These are phyloP conservation scores for Lophiostoma macrostomum DNA, from an alignment of 495 filamentous ascomycete species.

Conservation along the genomic window DNA sequence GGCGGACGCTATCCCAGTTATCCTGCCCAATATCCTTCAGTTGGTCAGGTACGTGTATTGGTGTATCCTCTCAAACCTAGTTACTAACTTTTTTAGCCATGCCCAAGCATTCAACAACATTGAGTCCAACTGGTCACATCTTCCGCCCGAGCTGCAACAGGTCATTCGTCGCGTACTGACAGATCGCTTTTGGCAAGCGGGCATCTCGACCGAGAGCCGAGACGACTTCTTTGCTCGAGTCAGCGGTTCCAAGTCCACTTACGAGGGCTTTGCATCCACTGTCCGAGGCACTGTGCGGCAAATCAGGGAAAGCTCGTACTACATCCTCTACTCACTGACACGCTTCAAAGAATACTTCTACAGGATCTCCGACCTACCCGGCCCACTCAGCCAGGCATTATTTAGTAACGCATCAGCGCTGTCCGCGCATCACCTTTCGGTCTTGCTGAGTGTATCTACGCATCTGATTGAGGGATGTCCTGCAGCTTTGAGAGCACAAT, in stretches of 20 bases:
- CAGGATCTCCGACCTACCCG: constrained; percentile 77
- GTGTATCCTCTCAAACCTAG: constrained; percentile 1
- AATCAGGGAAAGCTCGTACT: constrained; percentile 88
- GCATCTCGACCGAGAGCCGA: constrained; percentile 89
- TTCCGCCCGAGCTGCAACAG: constrained; percentile 72
- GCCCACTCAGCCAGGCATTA: constrained; percentile 76
- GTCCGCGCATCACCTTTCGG: constrained; percentile 89
- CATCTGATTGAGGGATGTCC: constrained; percentile 91
- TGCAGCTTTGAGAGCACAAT: constrained; percentile 67
- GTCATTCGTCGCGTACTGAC: constrained; percentile 82
- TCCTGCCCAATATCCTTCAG: constrained; percentile 82
- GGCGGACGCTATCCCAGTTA: constrained; percentile 75
- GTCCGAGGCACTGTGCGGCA: constrained; percentile 84
- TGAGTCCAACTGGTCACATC: constrained; percentile 65
- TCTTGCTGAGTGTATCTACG: constrained; percentile 79
- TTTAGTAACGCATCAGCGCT: constrained; percentile 80
- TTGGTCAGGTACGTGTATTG: constrained; percentile 70
- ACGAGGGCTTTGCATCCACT: constrained; percentile 91
- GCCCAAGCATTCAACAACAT: constrained; percentile 94
- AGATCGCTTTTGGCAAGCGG: constrained; percentile 98
- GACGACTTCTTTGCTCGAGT: constrained; percentile 96
- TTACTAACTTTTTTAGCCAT: constrained; percentile 51
- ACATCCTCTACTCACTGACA: constrained; percentile 90
- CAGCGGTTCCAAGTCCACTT: constrained; percentile 76
- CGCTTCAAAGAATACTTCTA: constrained; percentile 85